These are phyloP conservation scores for Fabrea salina DNA, from an alignment of 169 alveolate genomes.

Conservation along the genomic window DNA sequence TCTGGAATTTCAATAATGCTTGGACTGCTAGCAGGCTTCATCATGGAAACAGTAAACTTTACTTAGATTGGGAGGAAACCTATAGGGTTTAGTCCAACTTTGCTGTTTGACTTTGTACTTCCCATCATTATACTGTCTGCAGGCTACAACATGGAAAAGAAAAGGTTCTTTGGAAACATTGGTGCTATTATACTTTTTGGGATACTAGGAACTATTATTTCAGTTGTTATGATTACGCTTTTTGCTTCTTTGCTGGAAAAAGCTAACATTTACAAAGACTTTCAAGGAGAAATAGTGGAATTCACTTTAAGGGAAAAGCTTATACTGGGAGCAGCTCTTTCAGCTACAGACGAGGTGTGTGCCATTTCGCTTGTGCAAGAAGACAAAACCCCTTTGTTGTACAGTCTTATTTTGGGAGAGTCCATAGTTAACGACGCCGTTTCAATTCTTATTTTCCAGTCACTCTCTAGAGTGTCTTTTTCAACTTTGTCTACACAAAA, in stretches of 20 bases:
- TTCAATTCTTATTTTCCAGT: slow-evolving; percentile 46
- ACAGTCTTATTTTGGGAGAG: slow-evolving; percentile 79
- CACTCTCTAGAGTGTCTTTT: slow-evolving; percentile 32
- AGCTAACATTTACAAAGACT: background rate
- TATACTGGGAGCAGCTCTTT: slow-evolving; percentile 68
- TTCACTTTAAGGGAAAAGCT: slow-evolving; percentile 59
- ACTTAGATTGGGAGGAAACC: background rate
- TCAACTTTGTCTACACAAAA: background rate
- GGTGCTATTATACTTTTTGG: slow-evolving; percentile 51
- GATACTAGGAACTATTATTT: slow-evolving; percentile 46
- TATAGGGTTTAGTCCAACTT: slow-evolving; percentile 49
- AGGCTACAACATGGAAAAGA: slow-evolving; percentile 65
- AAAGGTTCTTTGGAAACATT: slow-evolving; percentile 57
- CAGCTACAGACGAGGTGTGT: slow-evolving; percentile 77
- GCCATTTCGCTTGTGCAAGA: slow-evolving; percentile 80
- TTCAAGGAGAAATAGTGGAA: slow-evolving; percentile 1
- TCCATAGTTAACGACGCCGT: slow-evolving; percentile 84
- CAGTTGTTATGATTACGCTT: background rate
- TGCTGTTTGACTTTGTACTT: slow-evolving; percentile 66
- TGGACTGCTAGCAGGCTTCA: background rate
- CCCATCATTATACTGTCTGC: slow-evolving; percentile 77
- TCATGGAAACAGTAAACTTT: background rate
- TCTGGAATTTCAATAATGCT: background rate
- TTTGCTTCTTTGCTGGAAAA: background rate
- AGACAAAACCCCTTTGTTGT: slow-evolving; percentile 63